A percentile compares a stretch with the other conserved stretches of the same genome.
These are phyloP conservation scores for Colletotrichum agaves DNA, from an alignment of 2,329 filamentous ascomycete species.

Conservation along the genomic window DNA sequence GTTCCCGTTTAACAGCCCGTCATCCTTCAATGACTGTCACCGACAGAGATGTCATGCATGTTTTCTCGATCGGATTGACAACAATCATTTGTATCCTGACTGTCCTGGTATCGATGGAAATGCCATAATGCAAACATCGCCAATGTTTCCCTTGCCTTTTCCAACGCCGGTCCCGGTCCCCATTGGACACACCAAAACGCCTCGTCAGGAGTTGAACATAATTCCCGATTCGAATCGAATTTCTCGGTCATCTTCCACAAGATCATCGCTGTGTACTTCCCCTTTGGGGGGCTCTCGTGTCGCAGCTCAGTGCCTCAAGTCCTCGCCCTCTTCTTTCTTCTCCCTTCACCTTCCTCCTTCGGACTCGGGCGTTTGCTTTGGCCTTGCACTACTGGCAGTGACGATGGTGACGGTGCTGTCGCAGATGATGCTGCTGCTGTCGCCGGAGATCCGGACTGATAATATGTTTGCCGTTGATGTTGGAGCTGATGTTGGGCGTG, in stretches of 20 bases:
- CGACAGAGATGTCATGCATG: not conserved
- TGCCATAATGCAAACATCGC: conserved; percentile 11
- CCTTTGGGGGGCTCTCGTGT: not conserved
- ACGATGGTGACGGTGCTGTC: not conserved
- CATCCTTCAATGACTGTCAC: not conserved
- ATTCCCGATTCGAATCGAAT: not conserved
- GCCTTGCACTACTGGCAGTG: not conserved
- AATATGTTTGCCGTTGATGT: not conserved
- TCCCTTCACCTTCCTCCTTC: conserved; percentile 16
- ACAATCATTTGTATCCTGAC: not conserved
- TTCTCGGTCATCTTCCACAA: not conserved
- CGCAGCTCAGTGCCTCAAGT: not conserved
- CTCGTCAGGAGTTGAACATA: conserved; percentile 13
- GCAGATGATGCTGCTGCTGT: not conserved
- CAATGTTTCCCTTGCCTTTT: not conserved
- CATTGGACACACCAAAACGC: conserved; percentile 16
- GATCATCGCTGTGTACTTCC: conserved; percentile 1
- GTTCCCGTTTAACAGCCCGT: conserved; percentile 3
- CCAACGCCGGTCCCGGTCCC: not conserved
- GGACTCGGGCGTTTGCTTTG: conserved; percentile 5
- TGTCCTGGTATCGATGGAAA: not conserved
- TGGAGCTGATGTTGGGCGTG: conserved; percentile 16
- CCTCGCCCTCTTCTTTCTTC: conserved; percentile 30
- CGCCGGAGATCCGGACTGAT: not conserved
- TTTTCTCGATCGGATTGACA: not conserved